Evolutionary conservation across 2,329 filamentous ascomycete genomes (phyloP), one percentile per base, ranked within the genome.

Genomic region (Xylariaceae sp.): DNA sequence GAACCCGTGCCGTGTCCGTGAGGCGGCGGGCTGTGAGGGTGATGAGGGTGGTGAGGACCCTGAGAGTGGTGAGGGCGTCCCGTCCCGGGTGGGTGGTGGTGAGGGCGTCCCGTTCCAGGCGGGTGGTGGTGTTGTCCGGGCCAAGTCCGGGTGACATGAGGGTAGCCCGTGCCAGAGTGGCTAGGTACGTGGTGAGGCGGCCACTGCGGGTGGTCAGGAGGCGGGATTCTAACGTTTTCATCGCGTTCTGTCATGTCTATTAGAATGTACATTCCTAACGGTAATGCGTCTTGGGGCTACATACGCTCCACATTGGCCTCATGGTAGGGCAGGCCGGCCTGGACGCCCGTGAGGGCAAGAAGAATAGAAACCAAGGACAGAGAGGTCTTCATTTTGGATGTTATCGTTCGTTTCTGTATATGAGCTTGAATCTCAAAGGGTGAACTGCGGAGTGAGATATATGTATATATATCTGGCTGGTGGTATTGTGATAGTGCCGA

Each of bases 351-450:
- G 3, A 62, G 44, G 49, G 52, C 52, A 9, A 62, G 14, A 20
- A 62, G 9, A 20, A 59, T 20, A 2, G 59, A 62, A 48, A 57
- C 41, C 7, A 59, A 29, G 7, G 57, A 50, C 16, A n/a, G n/a
- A n/a, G 52, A 61, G 5, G 56, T 56, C 54, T 59, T 62, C 59
- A 62, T 59, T 48, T 48, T 53, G 48, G 46, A 19, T 44, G 16
- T 32, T 19, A n/a, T 45, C 20, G 14, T 45, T 14, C 9, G 32
- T 37, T 20, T 47, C 12, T 48, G n/a, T 18, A 14, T 46, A 32
- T 20, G 7, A 7, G 41, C 3, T 40, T 6, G 3, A 2, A 45
- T 42, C 20, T 26, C 20, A 7, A 43, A 40, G 14, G 18, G 5
- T 12, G 26, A 29, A 43, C 44, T 53, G 20, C n/a, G 20, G 18